Base-by-base conservation (phyloP, 352 stramenopile genomes). In the Pythium monospermum region DNA sequence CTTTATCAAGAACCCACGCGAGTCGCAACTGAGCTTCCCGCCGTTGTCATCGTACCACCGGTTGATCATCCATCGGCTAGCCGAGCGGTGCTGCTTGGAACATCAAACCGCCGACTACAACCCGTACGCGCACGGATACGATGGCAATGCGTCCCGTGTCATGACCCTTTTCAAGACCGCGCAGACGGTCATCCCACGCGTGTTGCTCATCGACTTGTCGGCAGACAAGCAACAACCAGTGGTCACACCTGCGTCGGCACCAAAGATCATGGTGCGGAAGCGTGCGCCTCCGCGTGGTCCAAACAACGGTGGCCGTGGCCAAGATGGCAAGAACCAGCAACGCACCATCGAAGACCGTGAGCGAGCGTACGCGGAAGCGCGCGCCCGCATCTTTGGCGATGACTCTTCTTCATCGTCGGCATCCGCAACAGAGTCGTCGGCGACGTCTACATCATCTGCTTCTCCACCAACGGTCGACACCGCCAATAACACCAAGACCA, bases 201-300 rank as follows among this genome's bases (percentile, higher is more conserved):
- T 93, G 28, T 65, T 97, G 31, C 73, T 98, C 6, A 96, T 96
- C 53, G 77, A 97, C 44, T 53, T 98, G 28, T 88, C 82, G 13
- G 26, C 74, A 3, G 76, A 90, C 36, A 67, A 74, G 36, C 73
- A 96, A 62, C 60, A 87, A 33, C 71, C 67, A 15, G 35, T 63
- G 1, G 66, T 76, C 15, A 85, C 81, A 1, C 77, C 92, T 44
- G 73, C 93, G 67, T 83, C 71, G 4, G 79, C 81, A 6, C 83
- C 83, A 8, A 95, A 92, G 36, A 98, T 98, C 59, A 98, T 98
- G 89, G 87, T 96, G 59, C 85, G 91, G 16, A 95, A 92, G 51
- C 59, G 57, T 18, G 47, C 62, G 8, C 61, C 68, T 28, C 70
- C 69, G 0, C 45, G 57, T 0, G 77, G 77, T 38, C 64, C 30